These are phyloP conservation scores for Macadamia integrifolia DNA, from an alignment of 164 flowering plant species.

Conservation along the genomic window DNA sequence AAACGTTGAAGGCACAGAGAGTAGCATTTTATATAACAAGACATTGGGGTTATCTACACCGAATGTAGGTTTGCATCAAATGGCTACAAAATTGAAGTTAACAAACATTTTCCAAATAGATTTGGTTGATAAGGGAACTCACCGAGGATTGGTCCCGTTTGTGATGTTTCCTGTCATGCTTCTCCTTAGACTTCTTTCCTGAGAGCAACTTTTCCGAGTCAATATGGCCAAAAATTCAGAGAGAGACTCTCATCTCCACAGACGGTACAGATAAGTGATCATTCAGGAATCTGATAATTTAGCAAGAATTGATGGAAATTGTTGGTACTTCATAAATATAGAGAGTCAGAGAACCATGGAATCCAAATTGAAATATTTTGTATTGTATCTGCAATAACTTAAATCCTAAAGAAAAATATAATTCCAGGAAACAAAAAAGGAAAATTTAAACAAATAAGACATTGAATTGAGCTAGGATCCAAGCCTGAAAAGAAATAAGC, in stretches of 20 bases:
- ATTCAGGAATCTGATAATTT: neutral
- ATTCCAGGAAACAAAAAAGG: too few species aligned
- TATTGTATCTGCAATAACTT: neutral
- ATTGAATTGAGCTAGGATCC: too few species aligned
- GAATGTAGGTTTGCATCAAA: too few species aligned
- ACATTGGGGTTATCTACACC: too few species aligned
- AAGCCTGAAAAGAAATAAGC: too few species aligned
- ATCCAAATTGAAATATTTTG: neutral
- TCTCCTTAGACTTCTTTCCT: constrained; percentile 55
- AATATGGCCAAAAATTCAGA: too few species aligned
- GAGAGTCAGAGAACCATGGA: neutral
- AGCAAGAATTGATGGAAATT: neutral
- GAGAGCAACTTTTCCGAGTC: constrained; percentile 14
- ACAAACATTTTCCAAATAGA: neutral
- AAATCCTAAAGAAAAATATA: neutral
- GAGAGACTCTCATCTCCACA: neutral
- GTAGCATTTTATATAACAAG: too few species aligned
- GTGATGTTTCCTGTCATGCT: constrained; percentile 38
- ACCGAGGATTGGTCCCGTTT: constrained; percentile 29
- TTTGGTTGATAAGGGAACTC: constrained; percentile 13
- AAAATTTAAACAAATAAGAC: too few species aligned
- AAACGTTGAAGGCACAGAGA: neutral
- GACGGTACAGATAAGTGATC: neutral
- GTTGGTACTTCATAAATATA: too few species aligned
- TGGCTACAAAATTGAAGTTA: too few species aligned